Conservation (phyloP, 2,329 filamentous ascomycete species). For the Cladosporium sp. region DNA sequence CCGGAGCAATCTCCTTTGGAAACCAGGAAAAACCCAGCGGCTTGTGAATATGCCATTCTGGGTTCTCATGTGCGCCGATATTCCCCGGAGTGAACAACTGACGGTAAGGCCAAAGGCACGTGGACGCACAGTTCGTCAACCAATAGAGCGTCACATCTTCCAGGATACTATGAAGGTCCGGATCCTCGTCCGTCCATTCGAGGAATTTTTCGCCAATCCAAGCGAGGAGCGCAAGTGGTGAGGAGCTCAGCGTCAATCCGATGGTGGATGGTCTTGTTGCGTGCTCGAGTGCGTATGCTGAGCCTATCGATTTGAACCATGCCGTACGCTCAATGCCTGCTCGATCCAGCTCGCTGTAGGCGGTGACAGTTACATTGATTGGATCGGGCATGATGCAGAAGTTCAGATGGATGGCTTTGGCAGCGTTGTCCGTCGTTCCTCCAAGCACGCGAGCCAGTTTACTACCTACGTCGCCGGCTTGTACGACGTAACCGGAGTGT, state of each 20-base stretch:
- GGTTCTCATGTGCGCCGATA: conserved; percentile 22
- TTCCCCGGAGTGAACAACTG: conserved; percentile 12
- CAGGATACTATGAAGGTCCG: conserved; percentile 41
- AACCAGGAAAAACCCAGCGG: conserved; percentile 42
- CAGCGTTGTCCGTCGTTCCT: conserved; percentile 29
- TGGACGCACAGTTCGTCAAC: conserved; percentile 47
- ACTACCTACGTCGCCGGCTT: conserved; percentile 53
- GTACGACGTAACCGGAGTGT: conserved; percentile 43
- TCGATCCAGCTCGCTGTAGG: conserved; percentile 33
- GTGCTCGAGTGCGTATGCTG: conserved; percentile 50
- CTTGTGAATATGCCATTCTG: conserved; percentile 30
- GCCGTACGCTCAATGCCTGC: conserved; percentile 33
- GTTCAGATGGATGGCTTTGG: conserved; percentile 32
- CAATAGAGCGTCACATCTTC: conserved; percentile 50
- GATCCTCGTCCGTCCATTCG: conserved; percentile 46
- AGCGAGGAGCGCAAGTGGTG: conserved; percentile 52
- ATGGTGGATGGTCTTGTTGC: conserved; percentile 53
- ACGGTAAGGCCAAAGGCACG: conserved; percentile 47
- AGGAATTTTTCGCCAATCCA: conserved; percentile 56
- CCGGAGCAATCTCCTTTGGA: conserved; percentile 37
- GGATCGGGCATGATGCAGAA: conserved; percentile 20
- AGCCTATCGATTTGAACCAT: conserved; percentile 39
- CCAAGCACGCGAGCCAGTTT: conserved; percentile 33
- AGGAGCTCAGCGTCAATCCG: conserved; percentile 49
- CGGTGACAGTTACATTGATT: conserved; percentile 18